Base-by-base conservation (phyloP, 2,329 filamentous ascomycete species). In the Cryoendolithus antarcticus region DNA sequence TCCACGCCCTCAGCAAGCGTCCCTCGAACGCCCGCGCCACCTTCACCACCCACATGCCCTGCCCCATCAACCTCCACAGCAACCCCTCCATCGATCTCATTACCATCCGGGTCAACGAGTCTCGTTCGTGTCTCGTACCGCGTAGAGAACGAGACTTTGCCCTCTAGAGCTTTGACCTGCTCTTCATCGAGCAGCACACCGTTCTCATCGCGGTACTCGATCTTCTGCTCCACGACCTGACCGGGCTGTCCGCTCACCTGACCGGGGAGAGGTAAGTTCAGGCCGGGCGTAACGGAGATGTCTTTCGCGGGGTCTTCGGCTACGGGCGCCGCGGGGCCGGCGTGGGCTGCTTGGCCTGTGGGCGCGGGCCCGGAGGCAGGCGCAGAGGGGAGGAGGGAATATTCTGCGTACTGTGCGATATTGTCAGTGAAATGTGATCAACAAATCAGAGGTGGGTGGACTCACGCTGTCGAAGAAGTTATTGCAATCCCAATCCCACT, bases 401-500 rank as follows among this genome's bases (percentile, higher is more conserved):
- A 59, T 11, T 59, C 54, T 28, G 53, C 51, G 40, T 60, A 60
- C 28, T 15, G 21, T 32, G 30, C 13, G 28, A 15, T 30, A 32
- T n/a, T 12, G 38, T 40, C 29, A 32, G 15, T 19, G 15, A 19
- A 19, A 35, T 19, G 15, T 19, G 15, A 11, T 31, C 34, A 37
- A 40, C 39, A 36, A 8, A 38, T 39, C 32, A 28, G 33, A 28
- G n/a, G 9, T 24, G 27, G 9, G 19, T 33, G 34, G 19, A 13
- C 84, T 83, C 78, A 95, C 88, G 58, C 77, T 78, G 48, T 80
- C 79, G 52, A 81, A 70, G 69, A 98, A 98, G 44, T 75, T 88
- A 62, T 93, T 94, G 74, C 91, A 98, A 62, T 98, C 91, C 74
- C 89, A 98, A 60, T 98, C 91, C 91, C 91, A 98, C 2, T 77